Evolutionary conservation across 2,329 filamentous ascomycete genomes (phyloP).

Genomic region (Clarireedia paspali): DNA sequence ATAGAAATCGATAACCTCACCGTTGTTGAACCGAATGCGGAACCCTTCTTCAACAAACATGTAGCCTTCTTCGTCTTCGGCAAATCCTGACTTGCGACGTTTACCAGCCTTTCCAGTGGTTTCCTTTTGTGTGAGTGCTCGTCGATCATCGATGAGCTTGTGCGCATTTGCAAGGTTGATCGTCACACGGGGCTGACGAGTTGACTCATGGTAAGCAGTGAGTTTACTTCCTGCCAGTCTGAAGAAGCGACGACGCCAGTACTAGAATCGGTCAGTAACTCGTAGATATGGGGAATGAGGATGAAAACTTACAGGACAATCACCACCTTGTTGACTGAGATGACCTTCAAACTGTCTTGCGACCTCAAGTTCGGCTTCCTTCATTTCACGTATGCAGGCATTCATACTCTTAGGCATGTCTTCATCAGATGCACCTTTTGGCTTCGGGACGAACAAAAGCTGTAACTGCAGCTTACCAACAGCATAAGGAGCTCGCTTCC

Average conservation of each 20-base stretch:
- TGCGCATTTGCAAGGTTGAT: slow-evolving; percentile 93
- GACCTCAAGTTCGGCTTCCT: slow-evolving; percentile 75
- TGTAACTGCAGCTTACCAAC: slow-evolving; percentile 92
- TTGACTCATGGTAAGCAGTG: slow-evolving; percentile 93
- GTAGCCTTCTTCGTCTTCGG: slow-evolving; percentile 97
- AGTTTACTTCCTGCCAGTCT: slow-evolving; percentile 85
- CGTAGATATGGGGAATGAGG: neutral
- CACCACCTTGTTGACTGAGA: slow-evolving; percentile 92
- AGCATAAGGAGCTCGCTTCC: slow-evolving; percentile 89
- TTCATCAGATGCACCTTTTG: slow-evolving; percentile 77
- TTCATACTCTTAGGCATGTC: slow-evolving; percentile 99
- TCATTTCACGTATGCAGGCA: slow-evolving; percentile 86
- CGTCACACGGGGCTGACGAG: slow-evolving; percentile 87
- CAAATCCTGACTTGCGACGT: slow-evolving; percentile 88
- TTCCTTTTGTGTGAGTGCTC: slow-evolving; percentile 74
- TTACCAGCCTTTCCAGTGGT: slow-evolving; percentile 67
- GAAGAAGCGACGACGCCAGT: slow-evolving; percentile 97
- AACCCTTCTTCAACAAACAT: slow-evolving; percentile 99
- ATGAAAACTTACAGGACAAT: slow-evolving; percentile 76
- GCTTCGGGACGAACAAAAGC: slow-evolving; percentile 88
- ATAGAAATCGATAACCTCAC: slow-evolving; percentile 82
- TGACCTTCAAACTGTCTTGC: slow-evolving; percentile 78
- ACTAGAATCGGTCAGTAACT: slow-evolving; percentile 49
- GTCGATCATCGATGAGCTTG: slow-evolving; percentile 88
- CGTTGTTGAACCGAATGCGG: slow-evolving; percentile 96